Percentiles rank a stretch among this genome's conserved stretches.
Conservation (phyloP, 371 early-diverging fungal species). For the Mortierella sp. region DNA sequence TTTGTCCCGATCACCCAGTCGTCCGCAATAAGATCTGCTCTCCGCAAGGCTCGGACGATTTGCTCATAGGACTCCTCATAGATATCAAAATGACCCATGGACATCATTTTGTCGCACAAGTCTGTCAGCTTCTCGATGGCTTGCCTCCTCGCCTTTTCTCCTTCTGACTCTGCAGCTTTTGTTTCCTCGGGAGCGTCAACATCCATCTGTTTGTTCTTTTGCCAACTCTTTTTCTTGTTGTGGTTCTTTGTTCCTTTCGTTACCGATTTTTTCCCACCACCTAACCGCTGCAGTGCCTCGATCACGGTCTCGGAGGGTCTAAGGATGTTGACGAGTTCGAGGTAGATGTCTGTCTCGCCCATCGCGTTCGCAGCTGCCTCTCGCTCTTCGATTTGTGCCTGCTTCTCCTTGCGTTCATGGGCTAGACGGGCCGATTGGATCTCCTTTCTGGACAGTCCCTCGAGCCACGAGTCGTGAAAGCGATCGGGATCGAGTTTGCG, state of each 20-base stretch:
- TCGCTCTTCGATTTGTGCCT: conserved; percentile 63
- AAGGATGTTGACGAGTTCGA: conserved; percentile 72
- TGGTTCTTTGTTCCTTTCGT: conserved; percentile 66
- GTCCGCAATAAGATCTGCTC: conserved; percentile 67
- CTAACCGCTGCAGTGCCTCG: conserved; percentile 72
- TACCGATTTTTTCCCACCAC: conserved; percentile 63
- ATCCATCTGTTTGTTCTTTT: conserved; percentile 50
- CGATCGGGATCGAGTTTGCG: conserved; percentile 83
- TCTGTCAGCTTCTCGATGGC: conserved; percentile 76
- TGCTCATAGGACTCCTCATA: conserved; percentile 85
- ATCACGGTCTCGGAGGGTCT: conserved; percentile 80
- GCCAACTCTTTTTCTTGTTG: conserved; percentile 71
- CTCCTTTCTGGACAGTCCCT: conserved; percentile 79
- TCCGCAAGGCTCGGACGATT: conserved; percentile 75
- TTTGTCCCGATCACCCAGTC: conserved; percentile 70
- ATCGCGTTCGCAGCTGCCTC: conserved; percentile 58
- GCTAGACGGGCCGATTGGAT: conserved; percentile 81
- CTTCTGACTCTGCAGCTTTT: conserved; percentile 52
- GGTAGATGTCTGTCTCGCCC: conserved; percentile 62
- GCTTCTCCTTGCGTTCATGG: conserved; percentile 66
- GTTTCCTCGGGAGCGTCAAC: conserved; percentile 27
- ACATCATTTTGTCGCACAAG: conserved; percentile 82
- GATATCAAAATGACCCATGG: conserved; percentile 73
- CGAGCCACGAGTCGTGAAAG: conserved; percentile 91
- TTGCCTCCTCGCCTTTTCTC: conserved; percentile 58